Evolutionary conservation across 345 rosid species (phyloP).

Genomic region (Kernera saxatilis): DNA sequence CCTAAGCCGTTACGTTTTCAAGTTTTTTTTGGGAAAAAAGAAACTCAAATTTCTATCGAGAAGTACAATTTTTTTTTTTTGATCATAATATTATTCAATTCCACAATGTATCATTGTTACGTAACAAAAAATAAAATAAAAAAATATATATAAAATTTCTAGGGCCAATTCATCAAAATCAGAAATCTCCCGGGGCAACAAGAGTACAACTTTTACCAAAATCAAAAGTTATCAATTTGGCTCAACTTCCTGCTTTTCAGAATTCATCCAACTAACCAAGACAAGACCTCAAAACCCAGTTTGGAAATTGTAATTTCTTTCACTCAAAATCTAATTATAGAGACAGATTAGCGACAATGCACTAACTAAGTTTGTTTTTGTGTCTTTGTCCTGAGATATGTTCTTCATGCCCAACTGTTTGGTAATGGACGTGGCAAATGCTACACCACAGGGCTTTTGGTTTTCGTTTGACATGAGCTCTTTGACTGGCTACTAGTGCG

Average conservation of each 20-base stretch:
- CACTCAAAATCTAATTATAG: background rate
- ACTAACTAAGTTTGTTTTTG: background rate
- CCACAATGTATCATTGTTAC: background rate
- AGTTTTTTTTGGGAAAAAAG: background rate
- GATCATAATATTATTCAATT: no score
- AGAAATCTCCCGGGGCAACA: no score
- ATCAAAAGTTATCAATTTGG: no score
- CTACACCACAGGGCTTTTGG: background rate
- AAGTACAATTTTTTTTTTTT: no score
- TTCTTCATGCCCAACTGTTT: background rate
- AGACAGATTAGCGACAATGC: background rate
- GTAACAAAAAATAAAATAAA: no score
- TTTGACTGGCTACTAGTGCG: background rate
- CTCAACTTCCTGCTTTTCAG: background rate
- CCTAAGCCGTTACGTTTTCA: background rate
- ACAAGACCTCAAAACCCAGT: background rate
- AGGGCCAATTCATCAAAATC: no score
- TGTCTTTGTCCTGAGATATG: background rate
- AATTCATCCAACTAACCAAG: background rate
- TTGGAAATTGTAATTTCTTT: background rate
- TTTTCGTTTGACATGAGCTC: background rate
- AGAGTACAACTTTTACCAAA: no score
- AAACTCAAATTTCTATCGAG: no score
- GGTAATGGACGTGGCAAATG: background rate
- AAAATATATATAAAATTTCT: no score